Conservation (phyloP, 345 rosid species). For the Anastatica hierochuntica region DNA sequence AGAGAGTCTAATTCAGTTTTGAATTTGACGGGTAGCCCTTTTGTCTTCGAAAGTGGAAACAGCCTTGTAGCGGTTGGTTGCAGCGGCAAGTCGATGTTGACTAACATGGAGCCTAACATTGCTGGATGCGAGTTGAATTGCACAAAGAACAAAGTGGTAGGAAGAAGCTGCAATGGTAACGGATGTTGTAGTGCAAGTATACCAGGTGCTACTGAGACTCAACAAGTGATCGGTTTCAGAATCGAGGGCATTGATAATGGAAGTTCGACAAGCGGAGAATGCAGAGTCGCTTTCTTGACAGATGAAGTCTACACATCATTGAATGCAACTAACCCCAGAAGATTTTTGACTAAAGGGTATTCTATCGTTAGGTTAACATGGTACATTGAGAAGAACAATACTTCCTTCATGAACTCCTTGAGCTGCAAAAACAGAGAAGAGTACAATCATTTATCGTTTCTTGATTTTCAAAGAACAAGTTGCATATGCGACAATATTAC, state of each 20-base stretch:
- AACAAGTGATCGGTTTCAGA: not conserved
- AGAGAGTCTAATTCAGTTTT: too few species aligned
- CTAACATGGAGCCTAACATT: too few species aligned
- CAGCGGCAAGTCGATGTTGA: too few species aligned
- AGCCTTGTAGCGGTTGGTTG: too few species aligned
- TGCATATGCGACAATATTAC: too few species aligned
- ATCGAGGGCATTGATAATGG: not conserved
- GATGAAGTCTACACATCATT: not conserved
- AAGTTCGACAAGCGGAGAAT: not conserved
- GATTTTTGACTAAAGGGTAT: not conserved
- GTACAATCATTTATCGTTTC: not conserved
- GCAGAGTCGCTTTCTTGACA: not conserved
- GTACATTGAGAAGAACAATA: not conserved
- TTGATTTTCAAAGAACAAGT: too few species aligned
- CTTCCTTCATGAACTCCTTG: not conserved
- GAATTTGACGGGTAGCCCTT: too few species aligned
- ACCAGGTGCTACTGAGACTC: not conserved
- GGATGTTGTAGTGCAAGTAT: constrained; percentile 26
- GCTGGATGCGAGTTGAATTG: not conserved
- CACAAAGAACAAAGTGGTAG: too few species aligned
- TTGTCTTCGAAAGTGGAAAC: too few species aligned
- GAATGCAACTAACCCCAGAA: not conserved
- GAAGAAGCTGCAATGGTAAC: constrained; percentile 11
- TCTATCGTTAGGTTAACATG: not conserved
- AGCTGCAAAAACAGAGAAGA: not conserved